Evolutionary conservation across 2,329 filamentous ascomycete genomes (phyloP).

Genomic region (Beauveria asiatica): DNA sequence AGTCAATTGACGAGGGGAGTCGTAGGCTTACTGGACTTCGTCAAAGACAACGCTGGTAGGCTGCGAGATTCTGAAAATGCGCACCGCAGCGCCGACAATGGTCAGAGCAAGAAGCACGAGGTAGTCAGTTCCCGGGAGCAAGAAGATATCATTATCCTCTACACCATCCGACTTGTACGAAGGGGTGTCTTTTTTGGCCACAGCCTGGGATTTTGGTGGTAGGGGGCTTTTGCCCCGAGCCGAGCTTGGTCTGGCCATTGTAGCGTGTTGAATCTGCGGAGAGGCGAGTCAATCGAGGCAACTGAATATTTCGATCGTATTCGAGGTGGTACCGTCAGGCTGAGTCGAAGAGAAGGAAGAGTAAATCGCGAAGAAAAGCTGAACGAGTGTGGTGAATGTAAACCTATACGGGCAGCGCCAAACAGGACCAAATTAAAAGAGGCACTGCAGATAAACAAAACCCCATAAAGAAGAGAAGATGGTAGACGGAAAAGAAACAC

Average conservation of each 20-base stretch:
- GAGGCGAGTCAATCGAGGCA: not conserved
- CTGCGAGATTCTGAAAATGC: constrained; percentile 92
- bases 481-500: constrained; percentile 13
- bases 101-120: constrained; percentile 66
- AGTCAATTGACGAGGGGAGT: not conserved
- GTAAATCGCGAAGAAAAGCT: constrained; percentile 1
- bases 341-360: not conserved
- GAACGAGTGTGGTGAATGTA: constrained; percentile 17
- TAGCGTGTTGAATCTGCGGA: constrained; percentile 4
- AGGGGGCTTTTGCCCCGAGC: constrained; percentile 29
- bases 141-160: constrained; percentile 83
- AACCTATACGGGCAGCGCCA: not conserved
- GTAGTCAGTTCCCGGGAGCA: constrained; percentile 77
- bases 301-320: not conserved
- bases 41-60: constrained; percentile 96
- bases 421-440: constrained; percentile 12
- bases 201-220: constrained; percentile 26
- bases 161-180: constrained; percentile 74
- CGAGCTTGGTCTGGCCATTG: constrained; percentile 27
- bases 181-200: constrained; percentile 26
- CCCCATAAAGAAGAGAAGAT: constrained; percentile 5
- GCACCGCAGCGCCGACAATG: constrained; percentile 66
- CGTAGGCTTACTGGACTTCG: constrained; percentile 80
- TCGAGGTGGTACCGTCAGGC: not conserved
- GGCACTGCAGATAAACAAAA: constrained; percentile 12